A percentile compares a stretch with the other conserved stretches of the same genome.
Conservation (phyloP, 2,329 filamentous ascomycete species). For the Ustilaginoidea virens region DNA sequence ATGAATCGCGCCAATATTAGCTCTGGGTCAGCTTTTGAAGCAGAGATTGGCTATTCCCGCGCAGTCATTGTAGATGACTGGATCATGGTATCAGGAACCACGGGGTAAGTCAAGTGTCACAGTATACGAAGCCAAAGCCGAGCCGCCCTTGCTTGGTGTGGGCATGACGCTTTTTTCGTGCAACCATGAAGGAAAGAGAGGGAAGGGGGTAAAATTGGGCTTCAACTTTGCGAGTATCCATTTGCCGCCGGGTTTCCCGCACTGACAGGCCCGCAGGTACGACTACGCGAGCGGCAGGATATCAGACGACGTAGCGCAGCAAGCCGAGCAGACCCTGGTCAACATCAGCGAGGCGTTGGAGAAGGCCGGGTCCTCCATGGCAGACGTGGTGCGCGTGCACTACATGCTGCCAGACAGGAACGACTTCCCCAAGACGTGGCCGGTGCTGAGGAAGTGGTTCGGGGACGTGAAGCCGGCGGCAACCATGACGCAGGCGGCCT, state of each 20-base stretch:
- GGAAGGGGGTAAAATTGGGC: too few relatives aligned
- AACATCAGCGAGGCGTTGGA: slow-evolving; percentile 31
- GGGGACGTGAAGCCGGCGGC: slow-evolving; percentile 34
- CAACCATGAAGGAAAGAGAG: too few relatives aligned
- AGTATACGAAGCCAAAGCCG: too few relatives aligned
- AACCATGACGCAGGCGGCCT: slow-evolving; percentile 34
- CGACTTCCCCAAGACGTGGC: slow-evolving; percentile 33
- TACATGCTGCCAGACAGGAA: slow-evolving; percentile 33
- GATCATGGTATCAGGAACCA: slow-evolving; percentile 39
- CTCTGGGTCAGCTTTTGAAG: slow-evolving; percentile 35
- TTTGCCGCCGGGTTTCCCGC: background rate
- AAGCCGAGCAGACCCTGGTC: slow-evolving; percentile 31
- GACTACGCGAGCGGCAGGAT: slow-evolving; percentile 32
- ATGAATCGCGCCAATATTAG: slow-evolving; percentile 26
- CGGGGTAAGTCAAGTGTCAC: slow-evolving; percentile 26
- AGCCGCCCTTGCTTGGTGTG: too few relatives aligned
- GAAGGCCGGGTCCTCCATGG: slow-evolving; percentile 25
- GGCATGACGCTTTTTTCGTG: too few relatives aligned
- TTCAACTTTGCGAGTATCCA: too few relatives aligned
- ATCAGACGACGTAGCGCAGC: slow-evolving; percentile 26
- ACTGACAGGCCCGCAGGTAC: slow-evolving; percentile 22
- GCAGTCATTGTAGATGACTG: slow-evolving; percentile 34
- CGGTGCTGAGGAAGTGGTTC: slow-evolving; percentile 32
- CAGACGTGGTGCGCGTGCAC: slow-evolving; percentile 33
- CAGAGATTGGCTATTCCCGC: slow-evolving; percentile 37